A percentile compares a stretch with the other conserved stretches of the same genome.
Evolutionary conservation across 2,329 filamentous ascomycete species (phyloP).

Genomic region (Xylaria hypoxylon): DNA sequence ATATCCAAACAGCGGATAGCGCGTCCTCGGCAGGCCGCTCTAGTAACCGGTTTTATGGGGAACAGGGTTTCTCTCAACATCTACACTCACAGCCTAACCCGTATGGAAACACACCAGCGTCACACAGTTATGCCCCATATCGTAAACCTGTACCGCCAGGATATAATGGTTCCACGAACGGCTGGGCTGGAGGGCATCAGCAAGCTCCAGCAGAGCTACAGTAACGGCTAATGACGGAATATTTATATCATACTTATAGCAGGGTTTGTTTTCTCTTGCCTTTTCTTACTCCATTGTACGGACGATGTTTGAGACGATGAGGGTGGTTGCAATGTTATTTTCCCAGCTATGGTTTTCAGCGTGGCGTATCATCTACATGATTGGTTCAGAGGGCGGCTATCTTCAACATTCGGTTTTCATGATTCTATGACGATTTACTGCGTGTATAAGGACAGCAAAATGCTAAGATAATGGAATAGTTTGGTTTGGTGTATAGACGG

Average conservation of each 20-base stretch:
- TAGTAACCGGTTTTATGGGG: constrained; percentile 6
- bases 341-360: constrained; percentile 23
- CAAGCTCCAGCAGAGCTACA: constrained; percentile 29
- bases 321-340: neutral
- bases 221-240: neutral
- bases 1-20: neutral
- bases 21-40: constrained; percentile 2
- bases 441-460: neutral
- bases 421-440: constrained; percentile 1
- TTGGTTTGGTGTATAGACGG: constrained; percentile 5
- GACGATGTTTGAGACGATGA: neutral
- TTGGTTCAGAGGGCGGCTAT: constrained; percentile 8
- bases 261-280: neutral
- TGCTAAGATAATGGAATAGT: neutral
- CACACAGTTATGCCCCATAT: constrained; percentile 20
- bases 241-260: neutral
- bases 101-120: neutral
- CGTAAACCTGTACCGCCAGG: constrained; percentile 20
- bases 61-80: constrained; percentile 7
- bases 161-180: constrained; percentile 4
- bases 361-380: constrained; percentile 26
- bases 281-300: neutral
- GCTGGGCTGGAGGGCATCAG: constrained; percentile 15
- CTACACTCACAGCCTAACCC: neutral
- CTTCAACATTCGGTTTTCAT: neutral